Conservation (phyloP, 129 eudicot species). For the Tagetes erecta region DNA sequence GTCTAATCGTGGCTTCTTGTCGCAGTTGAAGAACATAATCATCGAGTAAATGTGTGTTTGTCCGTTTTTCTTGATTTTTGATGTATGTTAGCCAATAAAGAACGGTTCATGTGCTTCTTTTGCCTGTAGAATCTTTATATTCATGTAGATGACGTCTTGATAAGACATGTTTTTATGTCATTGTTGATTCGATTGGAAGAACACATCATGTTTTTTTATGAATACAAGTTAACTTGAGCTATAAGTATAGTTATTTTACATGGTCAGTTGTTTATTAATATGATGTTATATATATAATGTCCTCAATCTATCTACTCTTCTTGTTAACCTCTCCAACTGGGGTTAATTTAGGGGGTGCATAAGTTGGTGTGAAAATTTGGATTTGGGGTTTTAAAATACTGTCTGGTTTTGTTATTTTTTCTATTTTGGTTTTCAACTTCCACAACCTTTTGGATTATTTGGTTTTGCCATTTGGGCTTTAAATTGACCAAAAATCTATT, state of each 20-base stretch:
- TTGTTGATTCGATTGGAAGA: neutral
- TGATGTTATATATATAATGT: too few species aligned
- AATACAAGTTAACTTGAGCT: neutral
- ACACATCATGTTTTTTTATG: conserved; percentile 2
- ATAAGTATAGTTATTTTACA: neutral
- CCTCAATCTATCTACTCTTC: neutral
- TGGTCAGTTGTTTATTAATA: too few species aligned
- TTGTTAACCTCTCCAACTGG: neutral
- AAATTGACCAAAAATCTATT: too few species aligned
- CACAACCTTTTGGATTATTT: too few species aligned
- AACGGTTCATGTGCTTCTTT: neutral
- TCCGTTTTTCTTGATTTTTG: conserved; percentile 19
- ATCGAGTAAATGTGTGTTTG: neutral
- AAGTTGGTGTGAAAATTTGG: too few species aligned
- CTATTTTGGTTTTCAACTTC: too few species aligned
- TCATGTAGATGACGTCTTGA: neutral
- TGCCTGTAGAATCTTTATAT: conserved; percentile 4
- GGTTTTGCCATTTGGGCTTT: too few species aligned
- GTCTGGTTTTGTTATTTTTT: too few species aligned
- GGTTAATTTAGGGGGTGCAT: neutral
- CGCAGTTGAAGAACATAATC: conserved; percentile 18
- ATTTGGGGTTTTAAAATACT: too few species aligned
- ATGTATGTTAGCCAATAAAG: conserved; percentile 31
- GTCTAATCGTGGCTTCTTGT: conserved; percentile 19
- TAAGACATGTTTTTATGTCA: neutral